A percentile compares a stretch with the other conserved stretches of the same genome.
Evolutionary conservation across 148 eudicot genomes (phyloP).

Genomic region (Silene latifolia): DNA sequence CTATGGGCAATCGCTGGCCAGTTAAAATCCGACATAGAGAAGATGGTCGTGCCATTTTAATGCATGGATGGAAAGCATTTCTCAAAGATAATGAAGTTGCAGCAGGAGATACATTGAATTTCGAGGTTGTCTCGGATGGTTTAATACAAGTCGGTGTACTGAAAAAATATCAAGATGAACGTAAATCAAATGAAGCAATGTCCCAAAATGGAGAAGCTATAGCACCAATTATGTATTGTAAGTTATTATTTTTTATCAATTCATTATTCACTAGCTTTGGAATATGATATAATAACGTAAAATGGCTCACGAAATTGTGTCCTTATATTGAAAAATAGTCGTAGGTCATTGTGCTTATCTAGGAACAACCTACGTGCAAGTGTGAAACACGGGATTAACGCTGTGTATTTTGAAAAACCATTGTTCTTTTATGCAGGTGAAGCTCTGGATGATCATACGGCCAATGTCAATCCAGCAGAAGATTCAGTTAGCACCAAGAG

Average conservation of each 20-base stretch:
- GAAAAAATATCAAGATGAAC: conserved; percentile 10
- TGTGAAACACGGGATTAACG: too few relatives aligned
- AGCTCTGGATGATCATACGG: conserved; percentile 7
- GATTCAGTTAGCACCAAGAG: conserved; percentile 11
- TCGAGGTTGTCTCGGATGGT: conserved; percentile 23
- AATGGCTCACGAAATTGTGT: too few relatives aligned
- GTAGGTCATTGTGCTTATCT: too few relatives aligned
- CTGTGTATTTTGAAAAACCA: not conserved
- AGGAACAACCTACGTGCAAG: too few relatives aligned
- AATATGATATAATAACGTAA: too few relatives aligned
- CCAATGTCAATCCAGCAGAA: conserved; percentile 8
- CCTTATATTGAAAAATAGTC: too few relatives aligned
- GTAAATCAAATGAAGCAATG: conserved; percentile 8
- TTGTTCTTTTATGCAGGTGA: conserved; percentile 15
- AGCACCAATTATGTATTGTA: conserved; percentile 14
- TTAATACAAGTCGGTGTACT: conserved; percentile 13
- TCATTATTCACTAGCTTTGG: not conserved
- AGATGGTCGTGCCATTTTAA: conserved; percentile 18
- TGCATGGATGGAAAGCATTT: conserved; percentile 25
- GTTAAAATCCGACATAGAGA: conserved; percentile 20
- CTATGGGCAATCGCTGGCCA: conserved; percentile 18
- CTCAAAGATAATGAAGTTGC: conserved; percentile 17
- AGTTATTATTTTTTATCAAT: not conserved
- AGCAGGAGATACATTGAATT: conserved; percentile 16
- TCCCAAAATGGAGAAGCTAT: not conserved